Base-by-base conservation (phyloP, 2,329 filamentous ascomycete species). In the Myriangium duriaei region DNA sequence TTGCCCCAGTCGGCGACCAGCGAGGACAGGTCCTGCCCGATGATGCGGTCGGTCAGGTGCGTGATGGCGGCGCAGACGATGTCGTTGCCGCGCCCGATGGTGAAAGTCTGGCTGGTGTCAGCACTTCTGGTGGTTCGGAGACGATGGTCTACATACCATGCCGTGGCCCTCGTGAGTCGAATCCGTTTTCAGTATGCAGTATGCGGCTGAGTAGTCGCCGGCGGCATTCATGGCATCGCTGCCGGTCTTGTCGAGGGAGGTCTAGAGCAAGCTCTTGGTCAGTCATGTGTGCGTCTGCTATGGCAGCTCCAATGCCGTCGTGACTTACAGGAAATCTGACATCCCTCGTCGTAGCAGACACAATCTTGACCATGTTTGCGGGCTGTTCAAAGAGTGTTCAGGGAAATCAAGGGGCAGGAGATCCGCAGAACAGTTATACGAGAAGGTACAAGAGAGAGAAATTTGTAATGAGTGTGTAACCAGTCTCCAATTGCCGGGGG, bases 221-320 rank as follows among this genome's bases (percentile, higher is more conserved):
- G 86, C 85, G 3, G 83, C 81, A 56, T 95, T 94, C 87, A 94
- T 95, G 53, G 85, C 87, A 72, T 95, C 87, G 6, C 84, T 92
- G 52, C 86, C 86, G n/a, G 85, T 93, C 66, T 88, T 91, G 63
- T 93, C 85, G 44, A 95, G 76, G 29, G 86, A 94, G n/a, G 86
- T 95, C 59, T 74, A 36, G 5, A 14, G 13, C 21, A 12, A 24
- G 35, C n/a, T n/a, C 7, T 26, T 26, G 21, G 33, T 42, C 29
- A 43, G 32, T 34, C 19, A 16, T 5, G 12, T 30, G 28, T 10
- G n/a, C 15, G 9, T 9, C 12, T 11, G 5, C 43, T 49, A 41
- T 11, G 34, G 18, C 7, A 37, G 5, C 5, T n/a, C 30, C 14
- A 7, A 26, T 26, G 21, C n/a, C 21, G 7, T 26, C 7, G 17